Evolutionary conservation across 2,329 filamentous ascomycete genomes (phyloP), one percentile per base, ranked within the genome.

Genomic region (Raffaelea arxii): DNA sequence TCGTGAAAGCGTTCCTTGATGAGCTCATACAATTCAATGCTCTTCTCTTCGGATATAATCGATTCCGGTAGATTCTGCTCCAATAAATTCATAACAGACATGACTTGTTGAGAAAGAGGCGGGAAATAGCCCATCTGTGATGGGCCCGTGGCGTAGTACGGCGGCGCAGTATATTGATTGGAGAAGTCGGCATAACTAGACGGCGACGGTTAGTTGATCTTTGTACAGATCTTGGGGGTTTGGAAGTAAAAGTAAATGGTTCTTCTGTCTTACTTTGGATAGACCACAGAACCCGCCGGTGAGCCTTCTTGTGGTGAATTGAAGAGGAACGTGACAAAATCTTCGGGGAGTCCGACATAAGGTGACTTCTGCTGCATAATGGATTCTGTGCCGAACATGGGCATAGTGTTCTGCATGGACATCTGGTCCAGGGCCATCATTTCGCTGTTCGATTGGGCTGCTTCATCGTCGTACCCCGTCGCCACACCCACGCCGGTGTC

Each of bases 11-110:
- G 78, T 10, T 79, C 77, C 48, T 77, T 80, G 61, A 97, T 91
- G 43, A 94, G 74, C 44, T 92, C 83, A 32, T 91, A 80, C 11
- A 97, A 68, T 51, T 92, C 83, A 59, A 84, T 80, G 51, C 88
- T 83, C 67, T 94, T 95, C 52, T 89, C 84, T 53, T 94, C 88
- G 0, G 89, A 94, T 48, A 97, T 74, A 7, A 84, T 76, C 4
- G 84, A 83, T 58, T 94, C 86, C 1, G 86, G 86, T 6, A 84
- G 78, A 45, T 80, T 84, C 22, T 86, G 82, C 59, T 94, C 89
- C 23, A 94, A 73, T 35, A 94, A 74, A 56, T 84, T 94, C 48
- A 83, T 91, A 41, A 95, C 86, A 18, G 87, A 86, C 89, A 94
- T 95, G 30, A 90, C 82, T 57, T 94, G 86, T 54, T 86, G 81